phyloP scores from a whole-genome alignment of 441 rosid genomes.

The Omphalea diandra region DNA sequence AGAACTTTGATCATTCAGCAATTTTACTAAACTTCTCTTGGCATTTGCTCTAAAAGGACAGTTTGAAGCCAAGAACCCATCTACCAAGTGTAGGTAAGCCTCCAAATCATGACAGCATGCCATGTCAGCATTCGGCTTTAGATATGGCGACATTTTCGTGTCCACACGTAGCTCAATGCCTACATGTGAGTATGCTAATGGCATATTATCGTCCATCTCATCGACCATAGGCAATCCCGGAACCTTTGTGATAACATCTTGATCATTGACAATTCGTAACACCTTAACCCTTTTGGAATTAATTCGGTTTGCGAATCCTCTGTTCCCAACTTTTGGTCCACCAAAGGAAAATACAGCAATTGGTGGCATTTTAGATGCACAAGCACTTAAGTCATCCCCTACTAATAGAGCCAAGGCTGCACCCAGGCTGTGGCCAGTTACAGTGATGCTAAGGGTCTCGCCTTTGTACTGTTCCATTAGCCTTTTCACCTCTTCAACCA shows the following conservation, averaged over 20 bases:
- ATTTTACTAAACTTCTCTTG: slow-evolving; percentile 74
- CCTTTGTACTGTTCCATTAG: slow-evolving; percentile 57
- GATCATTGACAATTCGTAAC: slow-evolving; percentile 67
- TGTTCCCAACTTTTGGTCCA: slow-evolving; percentile 76
- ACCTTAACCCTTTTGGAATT: slow-evolving; percentile 51
- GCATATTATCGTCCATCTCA: slow-evolving; percentile 36
- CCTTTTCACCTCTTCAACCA: slow-evolving; percentile 53
- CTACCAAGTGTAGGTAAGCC: slow-evolving; percentile 87
- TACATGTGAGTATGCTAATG: slow-evolving; percentile 32
- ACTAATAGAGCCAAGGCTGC: slow-evolving; percentile 61
- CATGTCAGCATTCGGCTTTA: slow-evolving; percentile 60
- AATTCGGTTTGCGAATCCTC: slow-evolving; percentile 53
- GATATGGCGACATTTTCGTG: slow-evolving; percentile 62
- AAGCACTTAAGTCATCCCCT: slow-evolving; percentile 56
- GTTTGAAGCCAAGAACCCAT: slow-evolving; percentile 71
- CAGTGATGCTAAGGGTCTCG: slow-evolving; percentile 67
- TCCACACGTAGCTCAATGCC: slow-evolving; percentile 72
- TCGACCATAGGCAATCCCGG: slow-evolving; percentile 66
- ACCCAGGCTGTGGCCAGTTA: slow-evolving; percentile 77
- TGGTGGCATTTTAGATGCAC: slow-evolving; percentile 48
- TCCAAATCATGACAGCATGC: slow-evolving; percentile 82
- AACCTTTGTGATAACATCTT: slow-evolving; percentile 68
- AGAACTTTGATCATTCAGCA: too few relatives aligned
- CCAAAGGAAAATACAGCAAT: slow-evolving; percentile 79
- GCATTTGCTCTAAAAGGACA: slow-evolving; percentile 92